Evolutionary conservation across 1,284 basidiomycete species (phyloP), one percentile per base, ranked within the genome.

Genomic region (Abortiporus biennis): DNA sequence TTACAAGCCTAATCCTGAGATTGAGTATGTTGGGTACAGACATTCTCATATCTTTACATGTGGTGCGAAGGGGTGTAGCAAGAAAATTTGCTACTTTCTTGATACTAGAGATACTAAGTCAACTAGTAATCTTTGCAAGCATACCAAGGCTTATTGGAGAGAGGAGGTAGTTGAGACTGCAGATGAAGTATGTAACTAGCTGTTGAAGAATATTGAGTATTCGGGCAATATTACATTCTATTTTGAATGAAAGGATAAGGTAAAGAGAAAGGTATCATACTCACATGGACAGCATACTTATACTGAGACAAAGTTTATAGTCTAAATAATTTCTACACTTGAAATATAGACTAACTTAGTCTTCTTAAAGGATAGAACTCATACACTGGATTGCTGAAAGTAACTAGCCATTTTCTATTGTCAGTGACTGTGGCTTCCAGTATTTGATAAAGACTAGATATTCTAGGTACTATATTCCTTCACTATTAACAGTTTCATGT

Each of bases 121-220:
- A 0, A 66, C 62, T 0, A 43, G 55, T n/a, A 65, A 67, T 42
- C 46, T 69, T 34, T 22, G 38, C 1, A 56, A 54, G 36, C 66
- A 71, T 46, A 55, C 55, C 0, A 51, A 46, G 25, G 46, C 29
- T 2, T 70, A 67, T 46, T 68, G 61, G 62, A 66, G 65, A 2
- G 43, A 54, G 1, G 61, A 64, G 2, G 52, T 47, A 0, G 32
- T 67, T n/a, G 47, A 43, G 9, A 42, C 47, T 1, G 43, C 40
- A 8, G 38, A 49, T 31, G 38, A 47, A 1, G 39, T 39, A 4
- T 45, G 45, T 11, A 53, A 48, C 6, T 47, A 38, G 43, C 49
- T 8, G 34, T 43, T 47, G 22, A 40, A 35, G 16, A 42, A 43
- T 3, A 25, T 33, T 6, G 24, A 44, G 8, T 43, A 47, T 13